These are phyloP conservation scores for Theobroma grandiflorum DNA, from an alignment of 441 rosid genomes.

Conservation along the genomic window DNA sequence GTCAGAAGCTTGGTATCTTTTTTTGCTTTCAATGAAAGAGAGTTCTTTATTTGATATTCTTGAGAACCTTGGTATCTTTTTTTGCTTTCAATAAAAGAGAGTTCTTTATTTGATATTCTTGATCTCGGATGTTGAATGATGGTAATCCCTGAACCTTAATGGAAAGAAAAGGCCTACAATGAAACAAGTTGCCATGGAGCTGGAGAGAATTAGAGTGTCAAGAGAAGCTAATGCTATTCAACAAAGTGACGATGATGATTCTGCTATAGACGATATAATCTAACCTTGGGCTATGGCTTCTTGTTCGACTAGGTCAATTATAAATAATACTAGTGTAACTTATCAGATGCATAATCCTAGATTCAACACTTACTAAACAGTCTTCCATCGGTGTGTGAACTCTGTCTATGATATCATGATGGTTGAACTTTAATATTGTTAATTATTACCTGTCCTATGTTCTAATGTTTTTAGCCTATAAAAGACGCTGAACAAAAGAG, in stretches of 20 bases:
- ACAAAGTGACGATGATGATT: not conserved
- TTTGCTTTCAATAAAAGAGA: not conserved
- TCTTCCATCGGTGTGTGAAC: too few relatives aligned
- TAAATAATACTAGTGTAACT: not conserved
- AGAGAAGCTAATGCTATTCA: not conserved
- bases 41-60: not conserved
- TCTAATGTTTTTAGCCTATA: too few relatives aligned
- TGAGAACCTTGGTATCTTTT: not conserved
- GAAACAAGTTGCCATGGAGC: slow-evolving; percentile 2
- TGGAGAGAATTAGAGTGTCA: not conserved
- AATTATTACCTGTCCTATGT: too few relatives aligned
- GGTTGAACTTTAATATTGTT: too few relatives aligned
- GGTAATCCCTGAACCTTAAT: too few relatives aligned
- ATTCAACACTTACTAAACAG: not conserved
- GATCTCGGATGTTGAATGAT: not conserved
- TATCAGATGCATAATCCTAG: not conserved
- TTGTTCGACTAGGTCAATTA: not conserved
- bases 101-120: not conserved
- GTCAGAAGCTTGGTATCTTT: not conserved
- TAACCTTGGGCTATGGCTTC: not conserved
- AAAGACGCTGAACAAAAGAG: too few relatives aligned
- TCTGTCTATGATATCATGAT: too few relatives aligned
- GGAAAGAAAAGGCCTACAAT: not conserved
- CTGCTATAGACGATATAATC: not conserved
- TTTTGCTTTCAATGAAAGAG: not conserved